These are phyloP conservation scores for Nakaseomyces kungkrabaensis DNA, from an alignment of 1,139 yeast species.

Conservation along the genomic window DNA sequence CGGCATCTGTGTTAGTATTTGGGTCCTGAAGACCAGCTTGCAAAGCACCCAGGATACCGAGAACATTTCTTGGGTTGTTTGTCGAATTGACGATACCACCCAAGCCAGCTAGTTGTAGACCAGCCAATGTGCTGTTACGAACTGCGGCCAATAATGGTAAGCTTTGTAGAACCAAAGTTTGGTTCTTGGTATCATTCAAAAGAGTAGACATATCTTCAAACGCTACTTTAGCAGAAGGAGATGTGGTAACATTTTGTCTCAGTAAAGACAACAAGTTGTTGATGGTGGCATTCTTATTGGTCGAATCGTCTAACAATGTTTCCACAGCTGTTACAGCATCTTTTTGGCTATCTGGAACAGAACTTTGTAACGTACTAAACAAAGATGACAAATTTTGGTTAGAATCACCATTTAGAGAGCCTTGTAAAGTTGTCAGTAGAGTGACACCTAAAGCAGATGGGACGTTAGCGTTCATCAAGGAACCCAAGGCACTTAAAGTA, in stretches of 20 bases:
- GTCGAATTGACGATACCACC: conserved; percentile 17
- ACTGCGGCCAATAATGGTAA: conserved; percentile 16
- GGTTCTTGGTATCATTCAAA: conserved; percentile 14
- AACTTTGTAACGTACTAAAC: conserved; percentile 5
- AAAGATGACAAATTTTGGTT: conserved; percentile 5
- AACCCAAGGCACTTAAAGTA: conserved; percentile 23
- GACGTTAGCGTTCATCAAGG: conserved; percentile 23
- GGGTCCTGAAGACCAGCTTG: conserved; percentile 12
- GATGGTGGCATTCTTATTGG: conserved; percentile 17
- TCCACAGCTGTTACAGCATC: conserved; percentile 7
- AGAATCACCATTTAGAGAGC: conserved; percentile 4
- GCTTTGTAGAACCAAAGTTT: conserved; percentile 15
- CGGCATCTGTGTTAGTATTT: conserved; percentile 11
- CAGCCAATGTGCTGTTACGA: conserved; percentile 19
- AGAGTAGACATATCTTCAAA: conserved; percentile 16
- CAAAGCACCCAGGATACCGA: conserved; percentile 15
- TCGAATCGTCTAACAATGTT: conserved; percentile 11
- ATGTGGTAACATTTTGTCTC: conserved; percentile 19
- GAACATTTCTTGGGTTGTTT: conserved; percentile 17
- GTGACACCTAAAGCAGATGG: conserved; percentile 18
- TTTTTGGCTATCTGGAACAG: conserved; percentile 5
- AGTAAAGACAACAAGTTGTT: conserved; percentile 16
- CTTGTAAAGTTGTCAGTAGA: conserved; percentile 15
- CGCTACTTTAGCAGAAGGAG: conserved; percentile 17
- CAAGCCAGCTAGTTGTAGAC: conserved; percentile 19